Conservation (phyloP, 148 eudicot genomes). For the Heliosperma pusillum region DNA sequence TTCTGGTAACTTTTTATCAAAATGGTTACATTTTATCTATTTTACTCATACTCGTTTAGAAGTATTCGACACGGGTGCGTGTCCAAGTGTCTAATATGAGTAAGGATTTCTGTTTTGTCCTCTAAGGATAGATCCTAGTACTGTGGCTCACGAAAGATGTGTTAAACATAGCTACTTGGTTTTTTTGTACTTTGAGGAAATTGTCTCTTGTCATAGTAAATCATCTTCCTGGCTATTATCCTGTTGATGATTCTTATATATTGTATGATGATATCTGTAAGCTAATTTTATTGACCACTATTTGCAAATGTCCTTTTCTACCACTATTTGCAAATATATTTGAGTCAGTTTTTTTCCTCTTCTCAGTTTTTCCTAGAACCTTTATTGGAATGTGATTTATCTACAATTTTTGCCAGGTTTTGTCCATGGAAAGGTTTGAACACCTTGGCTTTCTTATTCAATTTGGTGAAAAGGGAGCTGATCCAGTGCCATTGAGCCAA, state of each 20-base stretch:
- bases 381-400: background rate
- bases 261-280: background rate
- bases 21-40: no score
- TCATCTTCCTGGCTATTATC: background rate
- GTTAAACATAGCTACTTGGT: background rate
- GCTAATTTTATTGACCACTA: background rate
- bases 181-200: background rate
- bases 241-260: background rate
- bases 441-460: slow-evolving; percentile 79
- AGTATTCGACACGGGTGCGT: no score
- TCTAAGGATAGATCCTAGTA: background rate
- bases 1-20: no score
- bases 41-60: no score
- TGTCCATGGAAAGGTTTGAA: slow-evolving; percentile 88
- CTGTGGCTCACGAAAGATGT: background rate
- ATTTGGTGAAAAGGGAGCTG: slow-evolving; percentile 82
- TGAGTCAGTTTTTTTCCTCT: background rate
- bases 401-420: slow-evolving; percentile 46
- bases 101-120: background rate
- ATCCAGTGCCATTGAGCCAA: slow-evolving; percentile 72
- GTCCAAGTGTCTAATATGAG: background rate
- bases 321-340: background rate
- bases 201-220: background rate
- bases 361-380: background rate
- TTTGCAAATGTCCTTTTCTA: background rate